Base-by-base conservation (phyloP, 129 eudicot genomes). In the Pittosporum tobira region DNA sequence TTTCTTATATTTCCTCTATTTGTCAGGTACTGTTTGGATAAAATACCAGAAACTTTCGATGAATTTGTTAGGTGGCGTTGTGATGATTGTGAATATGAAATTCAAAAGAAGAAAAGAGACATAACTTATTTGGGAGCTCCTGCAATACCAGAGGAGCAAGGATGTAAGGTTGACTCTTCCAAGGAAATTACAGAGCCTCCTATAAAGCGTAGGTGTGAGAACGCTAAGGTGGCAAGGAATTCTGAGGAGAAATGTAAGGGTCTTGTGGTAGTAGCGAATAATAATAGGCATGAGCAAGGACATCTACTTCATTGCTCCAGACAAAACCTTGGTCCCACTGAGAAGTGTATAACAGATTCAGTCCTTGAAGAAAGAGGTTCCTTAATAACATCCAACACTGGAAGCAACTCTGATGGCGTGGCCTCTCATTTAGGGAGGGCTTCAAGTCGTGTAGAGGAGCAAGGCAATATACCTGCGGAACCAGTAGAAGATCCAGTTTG, bases 401-500 rank as follows among this genome's bases (percentile, higher is more conserved):
- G 19, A 22, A n/a, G 20, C 29, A 21, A 23, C 34, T 13, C 34
- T 58, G 22, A 38, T 37, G 15, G 34, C 23, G 49, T 22, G 49
- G 44, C 38, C 63, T 58, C 49, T 37, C 46, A 23, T 36, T n/a
- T 23, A 58, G 36, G 6, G 22, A 15, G 9, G 21, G 54, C 3
- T 37, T 31, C 30, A 23, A 38, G 10, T 58, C 40, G 12, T 9
- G 3, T 30, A 30, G n/a, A 10, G 27, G n/a, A 10, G 27, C 48
- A 38, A 21, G 48, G 22, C 16, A 21, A 13, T 23, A 13, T 36
- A 38, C 49, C 48, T 38, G 63, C 63, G 16, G 29, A 40, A 40
- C 63, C 63, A n/a, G 31, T 36, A 1, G 15, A 21, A 14, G 63
- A 58, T 37, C 63, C 63, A 31, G 16, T 58, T 58, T 58, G 63